Base-by-base conservation (phyloP, 2,329 filamentous ascomycete genomes). In the Aspergillus phoenicis region DNA sequence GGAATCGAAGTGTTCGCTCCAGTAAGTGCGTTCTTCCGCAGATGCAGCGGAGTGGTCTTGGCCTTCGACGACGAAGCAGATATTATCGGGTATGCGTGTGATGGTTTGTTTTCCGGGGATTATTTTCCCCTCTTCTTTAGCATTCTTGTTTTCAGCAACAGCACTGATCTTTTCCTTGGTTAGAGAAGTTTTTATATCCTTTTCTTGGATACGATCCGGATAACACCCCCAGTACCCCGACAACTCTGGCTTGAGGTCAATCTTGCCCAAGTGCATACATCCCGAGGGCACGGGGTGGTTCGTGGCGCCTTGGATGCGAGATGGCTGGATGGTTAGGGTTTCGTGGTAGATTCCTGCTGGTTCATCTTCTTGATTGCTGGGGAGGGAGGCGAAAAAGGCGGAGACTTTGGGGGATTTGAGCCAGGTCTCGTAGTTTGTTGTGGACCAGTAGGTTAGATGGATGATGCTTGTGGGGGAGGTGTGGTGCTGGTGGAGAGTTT, bases 211-310 rank as follows among this genome's bases (percentile, higher is more conserved):
- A 8, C 62, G 58, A 41, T 65, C 56, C 6, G 61, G 57, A 24
- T 64, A 64, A 20, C 64, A 68, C 0, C 66, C 66, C 66, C 64
- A 68, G 41, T 66, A 68, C 3, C 66, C 66, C 5, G 20, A 43
- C n/a, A 65, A 64, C 26, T 65, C 49, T 0, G 33, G 38, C 1
- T 62, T 39, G 10, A 60, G 51, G 5, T 55, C 41, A 28, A 38
- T 54, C 0, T 33, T 4, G 1, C 60, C 66, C 28, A 68, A 15
- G 10, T 60, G 52, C 1, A 61, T 59, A 24, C 63, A 53, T 5
- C 66, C 64, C 10, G 45, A 33, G 1, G 30, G 39, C 2, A 48
- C 28, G 5, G 15, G 26, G 7, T 60, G 59, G 54, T 62, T 68
- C 2, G 64, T 65, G 4, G 57, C 55, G 22, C 60, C 48, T 13